Evolutionary conservation across 495 filamentous ascomycete species (phyloP).

Genomic region (Trypethelium eluteriae): DNA sequence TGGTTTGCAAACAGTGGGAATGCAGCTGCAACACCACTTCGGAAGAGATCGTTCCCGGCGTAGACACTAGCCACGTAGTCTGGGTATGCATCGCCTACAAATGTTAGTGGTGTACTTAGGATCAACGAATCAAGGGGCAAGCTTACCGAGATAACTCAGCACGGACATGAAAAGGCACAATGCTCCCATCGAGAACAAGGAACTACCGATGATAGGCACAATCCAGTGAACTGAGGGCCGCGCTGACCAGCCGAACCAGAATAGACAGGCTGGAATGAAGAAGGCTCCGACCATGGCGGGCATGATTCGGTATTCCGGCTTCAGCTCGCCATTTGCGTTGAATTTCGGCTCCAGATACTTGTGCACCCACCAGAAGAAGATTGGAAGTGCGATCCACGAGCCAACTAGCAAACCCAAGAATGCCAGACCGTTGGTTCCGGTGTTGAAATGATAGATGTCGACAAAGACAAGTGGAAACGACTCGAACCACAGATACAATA

Average conservation of each 20-base stretch:
- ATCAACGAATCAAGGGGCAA: not conserved
- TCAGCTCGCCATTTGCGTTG: conserved; percentile 36
- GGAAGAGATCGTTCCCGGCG: conserved; percentile 43
- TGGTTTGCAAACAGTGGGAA: conserved; percentile 42
- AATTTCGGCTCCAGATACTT: conserved; percentile 37
- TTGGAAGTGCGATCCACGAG: conserved; percentile 35
- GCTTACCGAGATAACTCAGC: conserved; percentile 31
- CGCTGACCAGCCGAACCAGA: conserved; percentile 46
- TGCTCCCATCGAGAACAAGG: conserved; percentile 46
- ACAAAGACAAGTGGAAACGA: conserved; percentile 49
- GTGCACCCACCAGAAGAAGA: conserved; percentile 43
- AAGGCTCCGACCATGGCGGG: conserved; percentile 42
- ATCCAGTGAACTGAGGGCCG: conserved; percentile 44
- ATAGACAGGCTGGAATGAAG: conserved; percentile 42
- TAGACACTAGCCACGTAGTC: conserved; percentile 41
- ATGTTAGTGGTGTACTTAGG: not conserved
- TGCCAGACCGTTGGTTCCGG: conserved; percentile 42
- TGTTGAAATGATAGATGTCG: conserved; percentile 43
- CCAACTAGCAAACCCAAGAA: conserved; percentile 47
- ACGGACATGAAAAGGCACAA: conserved; percentile 51
- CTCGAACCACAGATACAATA: conserved; percentile 53
- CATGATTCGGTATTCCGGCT: conserved; percentile 40
- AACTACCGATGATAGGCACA: conserved; percentile 46
- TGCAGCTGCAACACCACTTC: conserved; percentile 39
- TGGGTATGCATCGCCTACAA: conserved; percentile 29